Conservation (phyloP, 805 yeast species). For the Yueomyces sinensis region DNA sequence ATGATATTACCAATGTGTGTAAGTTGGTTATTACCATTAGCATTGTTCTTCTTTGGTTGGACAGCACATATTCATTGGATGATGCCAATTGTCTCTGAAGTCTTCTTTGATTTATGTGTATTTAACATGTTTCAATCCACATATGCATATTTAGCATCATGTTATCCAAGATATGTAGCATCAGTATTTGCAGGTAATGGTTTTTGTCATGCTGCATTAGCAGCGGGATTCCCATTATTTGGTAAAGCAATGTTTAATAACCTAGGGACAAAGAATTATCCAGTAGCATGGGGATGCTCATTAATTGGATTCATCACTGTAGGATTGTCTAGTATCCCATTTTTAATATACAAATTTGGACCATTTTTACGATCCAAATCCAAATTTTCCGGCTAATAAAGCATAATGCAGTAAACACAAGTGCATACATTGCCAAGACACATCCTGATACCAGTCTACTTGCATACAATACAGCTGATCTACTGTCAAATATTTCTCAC, state of each 20-base stretch:
- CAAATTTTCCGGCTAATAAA: too few relatives aligned
- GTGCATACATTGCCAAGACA: too few relatives aligned
- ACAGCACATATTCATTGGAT: slow-evolving; percentile 38
- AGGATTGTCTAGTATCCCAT: slow-evolving; percentile 35
- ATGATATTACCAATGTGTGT: slow-evolving; percentile 31
- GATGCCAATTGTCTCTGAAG: slow-evolving; percentile 32
- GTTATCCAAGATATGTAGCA: slow-evolving; percentile 38
- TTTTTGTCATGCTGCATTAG: slow-evolving; percentile 36
- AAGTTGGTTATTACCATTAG: slow-evolving; percentile 28
- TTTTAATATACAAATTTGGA: slow-evolving; percentile 31
- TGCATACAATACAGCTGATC: too few relatives aligned
- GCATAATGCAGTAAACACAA: too few relatives aligned
- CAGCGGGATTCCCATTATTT: slow-evolving; percentile 53
- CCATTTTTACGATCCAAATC: slow-evolving; percentile 33
- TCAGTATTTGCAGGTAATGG: slow-evolving; percentile 49
- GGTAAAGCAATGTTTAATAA: slow-evolving; percentile 46
- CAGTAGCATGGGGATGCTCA: slow-evolving; percentile 50
- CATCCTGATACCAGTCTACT: too few relatives aligned
- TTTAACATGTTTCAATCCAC: slow-evolving; percentile 39
- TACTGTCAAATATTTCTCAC: too few relatives aligned
- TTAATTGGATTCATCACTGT: slow-evolving; percentile 33
- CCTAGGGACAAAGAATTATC: slow-evolving; percentile 34
- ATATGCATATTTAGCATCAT: slow-evolving; percentile 35
- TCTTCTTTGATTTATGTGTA: slow-evolving; percentile 27
- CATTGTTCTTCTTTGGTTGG: slow-evolving; percentile 40